Evolutionary conservation across 2,329 filamentous ascomycete species (phyloP), one percentile per base, ranked within the genome.

Genomic region (Pyricularia grisea): DNA sequence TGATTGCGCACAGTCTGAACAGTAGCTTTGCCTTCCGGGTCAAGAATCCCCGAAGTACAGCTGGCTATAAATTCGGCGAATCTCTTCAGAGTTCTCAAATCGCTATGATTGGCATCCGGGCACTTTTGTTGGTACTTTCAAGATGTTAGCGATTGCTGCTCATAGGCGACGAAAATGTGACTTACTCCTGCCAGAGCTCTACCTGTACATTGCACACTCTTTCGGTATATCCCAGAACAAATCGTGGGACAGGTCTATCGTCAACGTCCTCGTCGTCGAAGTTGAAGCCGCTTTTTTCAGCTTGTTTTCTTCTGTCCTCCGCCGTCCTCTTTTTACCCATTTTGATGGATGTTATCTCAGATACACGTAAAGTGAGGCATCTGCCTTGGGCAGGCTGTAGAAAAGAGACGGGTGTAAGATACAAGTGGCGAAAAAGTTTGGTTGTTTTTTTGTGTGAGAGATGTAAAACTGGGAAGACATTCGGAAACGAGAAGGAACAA

Each of bases 61-160:
- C 61, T 70, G 30, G n/a, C 60, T 30, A 70, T 70, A 36, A 70
- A 70, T 28, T 68, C 66, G 42, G 69, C 69, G 61, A 70, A 70
- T 60, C 66, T 31, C 36, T 70, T 70, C 31, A 70, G 27, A 63
- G 63, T 68, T 25, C 68, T 68, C 42, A 68, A 58, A 23, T 28
- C 61, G 25, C 68, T 36, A 6, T 33, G 20, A 66, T 17, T 68
- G 11, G 31, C 36, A 25, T 64, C 17, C 23, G 61, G 25, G 50
- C 61, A 17, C 31, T 58, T 68, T n/a, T n/a, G 60, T 66, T 68
- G 61, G 60, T 65, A 68, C 31, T 61, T 66, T 66, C 20, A 42
- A 25, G 1, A 42, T 25, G 30, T 66, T 20, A 42, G 36, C 6
- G 4, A 6, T 4, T 20, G 36, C 36, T n/a, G 65, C 23, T 1